A percentile compares a stretch with the other conserved stretches of the same genome.
phyloP scores from a whole-genome alignment of 495 filamentous ascomycete genomes.

The Astrothelium subdiscretum region DNA sequence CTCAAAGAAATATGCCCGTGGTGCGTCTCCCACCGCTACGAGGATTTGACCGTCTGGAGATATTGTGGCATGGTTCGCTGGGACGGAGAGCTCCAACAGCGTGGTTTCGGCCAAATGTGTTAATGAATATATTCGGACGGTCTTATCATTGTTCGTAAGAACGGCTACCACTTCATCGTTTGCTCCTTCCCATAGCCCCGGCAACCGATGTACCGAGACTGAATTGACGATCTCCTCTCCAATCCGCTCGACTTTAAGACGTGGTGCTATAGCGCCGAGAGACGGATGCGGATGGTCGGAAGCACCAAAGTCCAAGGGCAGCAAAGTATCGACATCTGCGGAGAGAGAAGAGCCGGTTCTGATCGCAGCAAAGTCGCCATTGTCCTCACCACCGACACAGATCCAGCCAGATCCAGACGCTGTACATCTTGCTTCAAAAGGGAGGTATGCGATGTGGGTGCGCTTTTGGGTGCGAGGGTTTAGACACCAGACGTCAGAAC shows the following conservation, averaged over 20 bases:
- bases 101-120: constrained; percentile 49
- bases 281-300: constrained; percentile 5
- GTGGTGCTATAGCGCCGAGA: constrained; percentile 17
- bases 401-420: constrained; percentile 78
- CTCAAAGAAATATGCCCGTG: constrained; percentile 70
- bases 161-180: constrained; percentile 50
- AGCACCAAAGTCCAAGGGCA: constrained; percentile 37
- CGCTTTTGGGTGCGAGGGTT: constrained; percentile 56
- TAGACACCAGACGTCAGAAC: constrained; percentile 56
- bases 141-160: constrained; percentile 83
- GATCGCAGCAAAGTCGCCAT: constrained; percentile 76
- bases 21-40: constrained; percentile 74
- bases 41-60: constrained; percentile 78
- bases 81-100: constrained; percentile 58
- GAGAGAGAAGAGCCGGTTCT: constrained; percentile 9
- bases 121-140: constrained; percentile 67
- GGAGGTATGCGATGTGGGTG: constrained; percentile 63
- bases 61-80: constrained; percentile 84
- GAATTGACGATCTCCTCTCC: constrained; percentile 52
- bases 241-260: constrained; percentile 28
- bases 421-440: constrained; percentile 76
- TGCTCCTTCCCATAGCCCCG: constrained; percentile 27
- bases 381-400: constrained; percentile 69
- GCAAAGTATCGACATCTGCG: constrained; percentile 47
- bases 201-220: constrained; percentile 53